Percentiles rank a stretch among this genome's conserved stretches.
Evolutionary conservation across 2,329 filamentous ascomycete genomes (phyloP).

Genomic region (Coniella vitis): DNA sequence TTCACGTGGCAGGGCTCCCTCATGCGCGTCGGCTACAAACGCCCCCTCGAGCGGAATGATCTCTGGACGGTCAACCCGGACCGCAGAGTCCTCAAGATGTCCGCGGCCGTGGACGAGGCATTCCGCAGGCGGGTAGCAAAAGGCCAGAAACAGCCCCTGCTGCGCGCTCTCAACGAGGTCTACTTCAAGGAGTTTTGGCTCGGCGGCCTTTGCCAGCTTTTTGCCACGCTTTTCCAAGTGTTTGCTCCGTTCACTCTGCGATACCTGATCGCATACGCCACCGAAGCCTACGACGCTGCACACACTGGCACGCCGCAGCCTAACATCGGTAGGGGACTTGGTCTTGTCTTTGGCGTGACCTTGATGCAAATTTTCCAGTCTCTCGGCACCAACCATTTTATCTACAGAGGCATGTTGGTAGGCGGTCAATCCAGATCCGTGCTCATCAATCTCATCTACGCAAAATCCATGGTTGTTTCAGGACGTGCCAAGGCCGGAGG

Average conservation of each 20-base stretch:
- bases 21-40: slow-evolving; percentile 83
- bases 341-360: slow-evolving; percentile 77
- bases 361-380: slow-evolving; percentile 80
- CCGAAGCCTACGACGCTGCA: slow-evolving; percentile 66
- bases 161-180: slow-evolving; percentile 79
- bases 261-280: slow-evolving; percentile 80
- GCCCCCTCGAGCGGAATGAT: slow-evolving; percentile 75
- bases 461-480: slow-evolving; percentile 86
- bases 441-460: slow-evolving; percentile 80
- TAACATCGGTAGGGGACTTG: slow-evolving; percentile 67
- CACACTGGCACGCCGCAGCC: slow-evolving; percentile 48
- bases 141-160: slow-evolving; percentile 65
- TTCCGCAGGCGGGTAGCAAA: slow-evolving; percentile 62
- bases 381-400: slow-evolving; percentile 79
- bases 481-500: slow-evolving; percentile 83
- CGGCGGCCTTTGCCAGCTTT: slow-evolving; percentile 70
- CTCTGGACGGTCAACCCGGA: slow-evolving; percentile 85
- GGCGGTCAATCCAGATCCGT: slow-evolving; percentile 78
- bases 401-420: slow-evolving; percentile 87
- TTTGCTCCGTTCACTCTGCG: slow-evolving; percentile 79
- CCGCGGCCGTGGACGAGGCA: slow-evolving; percentile 56
- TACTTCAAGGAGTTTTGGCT: slow-evolving; percentile 80
- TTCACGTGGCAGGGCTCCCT: slow-evolving; percentile 89
- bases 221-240: slow-evolving; percentile 69
- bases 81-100: slow-evolving; percentile 64